Conservation (phyloP, 345 rosid species). For the Arabidopsis suecica region DNA sequence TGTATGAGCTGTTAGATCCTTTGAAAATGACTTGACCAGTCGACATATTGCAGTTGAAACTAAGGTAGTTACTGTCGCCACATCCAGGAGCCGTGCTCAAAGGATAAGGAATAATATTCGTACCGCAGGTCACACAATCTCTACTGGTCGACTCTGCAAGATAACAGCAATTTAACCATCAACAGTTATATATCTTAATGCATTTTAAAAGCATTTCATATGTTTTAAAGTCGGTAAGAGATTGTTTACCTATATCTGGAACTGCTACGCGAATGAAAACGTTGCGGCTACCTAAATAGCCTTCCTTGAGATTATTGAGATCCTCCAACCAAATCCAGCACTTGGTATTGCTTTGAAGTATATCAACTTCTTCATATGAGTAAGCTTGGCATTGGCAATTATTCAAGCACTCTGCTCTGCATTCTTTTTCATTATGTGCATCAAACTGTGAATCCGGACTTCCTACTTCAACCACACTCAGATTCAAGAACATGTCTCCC, state of each 20-base stretch:
- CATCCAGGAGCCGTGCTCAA: slow-evolving; percentile 63
- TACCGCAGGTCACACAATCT: slow-evolving; percentile 58
- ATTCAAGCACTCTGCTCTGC: slow-evolving; percentile 57
- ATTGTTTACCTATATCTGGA: slow-evolving; percentile 55
- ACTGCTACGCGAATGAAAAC: slow-evolving; percentile 53
- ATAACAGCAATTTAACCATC: slow-evolving; percentile 6
- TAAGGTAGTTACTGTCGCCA: slow-evolving; percentile 64
- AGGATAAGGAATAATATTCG: slow-evolving; percentile 64
- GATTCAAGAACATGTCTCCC: slow-evolving; percentile 52
- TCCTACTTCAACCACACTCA: slow-evolving; percentile 62
- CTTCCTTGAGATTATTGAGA: slow-evolving; percentile 62
- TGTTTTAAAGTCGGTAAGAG: neutral
- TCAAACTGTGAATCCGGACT: slow-evolving; percentile 50
- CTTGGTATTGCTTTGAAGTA: slow-evolving; percentile 13
- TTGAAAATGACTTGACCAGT: slow-evolving; percentile 55
- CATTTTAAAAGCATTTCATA: slow-evolving; percentile 9
- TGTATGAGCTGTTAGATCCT: slow-evolving; percentile 42
- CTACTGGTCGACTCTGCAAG: slow-evolving; percentile 54
- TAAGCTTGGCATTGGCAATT: slow-evolving; percentile 68
- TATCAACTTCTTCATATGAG: slow-evolving; percentile 50
- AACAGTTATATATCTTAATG: neutral
- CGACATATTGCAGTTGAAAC: slow-evolving; percentile 55
- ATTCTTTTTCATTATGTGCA: slow-evolving; percentile 49
- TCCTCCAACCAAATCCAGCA: slow-evolving; percentile 72
- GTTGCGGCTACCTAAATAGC: slow-evolving; percentile 46